A percentile compares a stretch with the other conserved stretches of the same genome.
phyloP scores from a whole-genome alignment of 495 filamentous ascomycete species.

The Elasticomyces elasticus region DNA sequence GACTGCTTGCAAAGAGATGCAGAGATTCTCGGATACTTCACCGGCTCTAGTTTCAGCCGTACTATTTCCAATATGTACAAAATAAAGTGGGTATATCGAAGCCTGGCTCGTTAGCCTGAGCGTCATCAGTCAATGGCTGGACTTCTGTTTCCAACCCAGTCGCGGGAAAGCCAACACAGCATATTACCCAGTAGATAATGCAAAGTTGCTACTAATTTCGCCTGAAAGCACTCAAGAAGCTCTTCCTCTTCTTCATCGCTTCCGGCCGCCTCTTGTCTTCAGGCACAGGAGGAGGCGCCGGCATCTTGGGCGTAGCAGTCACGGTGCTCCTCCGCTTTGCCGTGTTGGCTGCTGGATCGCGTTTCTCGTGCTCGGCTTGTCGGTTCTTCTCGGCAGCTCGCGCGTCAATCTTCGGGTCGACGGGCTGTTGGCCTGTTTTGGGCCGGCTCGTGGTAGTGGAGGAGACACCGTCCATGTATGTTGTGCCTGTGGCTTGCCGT shows the following conservation, averaged over 20 bases:
- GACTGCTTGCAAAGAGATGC: too few species aligned
- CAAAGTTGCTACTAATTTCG: conserved; percentile 15
- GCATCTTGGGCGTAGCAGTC: conserved; percentile 22
- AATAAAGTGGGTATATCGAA: not conserved
- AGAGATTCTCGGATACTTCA: too few species aligned
- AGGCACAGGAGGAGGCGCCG: conserved; percentile 26
- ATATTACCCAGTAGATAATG: not conserved
- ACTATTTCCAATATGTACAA: not conserved
- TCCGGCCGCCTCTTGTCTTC: conserved; percentile 30
- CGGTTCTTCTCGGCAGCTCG: conserved; percentile 10
- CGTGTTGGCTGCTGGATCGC: conserved; percentile 12
- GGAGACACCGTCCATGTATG: conserved; percentile 10
- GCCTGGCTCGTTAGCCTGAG: not conserved
- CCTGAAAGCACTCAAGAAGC: conserved; percentile 43
- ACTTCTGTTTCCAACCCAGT: not conserved
- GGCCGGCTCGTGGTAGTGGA: not conserved
- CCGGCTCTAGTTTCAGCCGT: not conserved
- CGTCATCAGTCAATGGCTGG: not conserved
- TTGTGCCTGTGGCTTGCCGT: not conserved
- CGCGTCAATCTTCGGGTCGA: conserved; percentile 13
- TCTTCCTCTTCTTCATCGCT: conserved; percentile 40
- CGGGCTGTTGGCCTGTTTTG: not conserved
- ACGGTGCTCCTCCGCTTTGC: conserved; percentile 19
- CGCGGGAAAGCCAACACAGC: not conserved
- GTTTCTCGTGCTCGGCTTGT: not conserved